These are phyloP conservation scores for Blastobotrys raffinosifermentans DNA, from an alignment of 1,139 yeast species.

Conservation along the genomic window DNA sequence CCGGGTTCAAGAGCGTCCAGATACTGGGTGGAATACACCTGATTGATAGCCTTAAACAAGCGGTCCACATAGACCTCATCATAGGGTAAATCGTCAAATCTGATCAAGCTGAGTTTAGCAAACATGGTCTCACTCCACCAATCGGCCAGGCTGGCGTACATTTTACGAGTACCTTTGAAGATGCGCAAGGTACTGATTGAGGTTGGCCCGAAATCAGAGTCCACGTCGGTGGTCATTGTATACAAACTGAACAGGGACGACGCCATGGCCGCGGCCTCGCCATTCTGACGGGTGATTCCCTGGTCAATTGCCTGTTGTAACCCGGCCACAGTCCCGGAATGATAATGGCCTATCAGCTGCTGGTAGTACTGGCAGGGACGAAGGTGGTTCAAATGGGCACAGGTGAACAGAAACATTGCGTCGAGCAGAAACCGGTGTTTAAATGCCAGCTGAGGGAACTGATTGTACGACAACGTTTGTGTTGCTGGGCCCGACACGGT, in stretches of 20 bases:
- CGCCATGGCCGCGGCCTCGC: slow-evolving; percentile 6
- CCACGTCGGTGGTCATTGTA: slow-evolving; percentile 6
- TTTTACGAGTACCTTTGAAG: too few species aligned
- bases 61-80: too few species aligned
- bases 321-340: slow-evolving; percentile 1
- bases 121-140: too few species aligned
- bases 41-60: too few species aligned
- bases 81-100: too few species aligned
- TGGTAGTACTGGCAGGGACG: background rate
- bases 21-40: too few species aligned
- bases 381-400: slow-evolving; percentile 5
- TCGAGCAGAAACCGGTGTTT: slow-evolving; percentile 4
- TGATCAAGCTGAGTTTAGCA: too few species aligned
- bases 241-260: slow-evolving; percentile 4
- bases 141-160: too few species aligned
- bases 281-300: slow-evolving; percentile 4
- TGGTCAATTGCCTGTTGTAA: background rate
- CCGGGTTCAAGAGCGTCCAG: too few species aligned
- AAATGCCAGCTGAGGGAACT: slow-evolving; percentile 6
- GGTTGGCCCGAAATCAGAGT: slow-evolving; percentile 5
- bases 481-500: slow-evolving; percentile 1
- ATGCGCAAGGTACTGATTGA: too few species aligned
- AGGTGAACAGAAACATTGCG: slow-evolving; percentile 5
- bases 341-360: slow-evolving; percentile 5
- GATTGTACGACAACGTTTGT: background rate